Evolutionary conservation across 352 stramenopile genomes (phyloP), one percentile per base, ranked within the genome.

Genomic region (Globisporangium cystogenes): DNA sequence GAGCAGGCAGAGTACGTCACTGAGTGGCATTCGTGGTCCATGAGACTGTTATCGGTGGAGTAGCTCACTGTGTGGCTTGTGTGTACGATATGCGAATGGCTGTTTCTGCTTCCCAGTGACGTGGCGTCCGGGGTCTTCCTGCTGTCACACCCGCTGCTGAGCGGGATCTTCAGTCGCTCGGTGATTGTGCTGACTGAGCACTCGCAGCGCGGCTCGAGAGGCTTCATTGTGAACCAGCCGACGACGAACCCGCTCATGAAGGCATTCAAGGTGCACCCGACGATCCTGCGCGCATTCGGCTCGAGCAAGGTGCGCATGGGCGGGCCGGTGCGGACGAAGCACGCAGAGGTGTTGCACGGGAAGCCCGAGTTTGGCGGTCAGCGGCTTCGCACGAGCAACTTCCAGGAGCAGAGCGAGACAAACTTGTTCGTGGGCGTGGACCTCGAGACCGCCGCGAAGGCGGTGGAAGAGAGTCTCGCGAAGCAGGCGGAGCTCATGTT

Each of bases 111-210:
- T 8, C 52, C 21, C 42, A 86, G 70, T 46, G 61, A 63, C 31
- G 54, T 48, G n/a, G 58, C 69, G 27, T 66, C 73, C 10, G 83
- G 83, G 6, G 59, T 90, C 27, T 94, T 90, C 48, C 50, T 94
- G 33, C 53, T 94, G 40, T 69, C 83, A 12, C 83, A 94, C 56
- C 83, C 83, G 40, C 64, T 94, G 47, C 49, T 88, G 12, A 70
- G 72, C 53, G 77, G 76, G 11, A 66, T 80, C n/a, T 94, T 94
- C 57, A 74, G 65, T 51, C 79, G 81, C 5, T 72, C 77, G 24
- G 83, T 94, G 52, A 72, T 94, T 40, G 55, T 92, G 26, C 59
- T 94, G 7, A 92, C 82, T 1, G 68, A 87, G 39, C 81, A 94
- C 63, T 78, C 60, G 33, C 40, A 27, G 7, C 60, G 81, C 16